Base-by-base conservation (phyloP, 2,329 filamentous ascomycete genomes). In the Penicillium sp. region DNA sequence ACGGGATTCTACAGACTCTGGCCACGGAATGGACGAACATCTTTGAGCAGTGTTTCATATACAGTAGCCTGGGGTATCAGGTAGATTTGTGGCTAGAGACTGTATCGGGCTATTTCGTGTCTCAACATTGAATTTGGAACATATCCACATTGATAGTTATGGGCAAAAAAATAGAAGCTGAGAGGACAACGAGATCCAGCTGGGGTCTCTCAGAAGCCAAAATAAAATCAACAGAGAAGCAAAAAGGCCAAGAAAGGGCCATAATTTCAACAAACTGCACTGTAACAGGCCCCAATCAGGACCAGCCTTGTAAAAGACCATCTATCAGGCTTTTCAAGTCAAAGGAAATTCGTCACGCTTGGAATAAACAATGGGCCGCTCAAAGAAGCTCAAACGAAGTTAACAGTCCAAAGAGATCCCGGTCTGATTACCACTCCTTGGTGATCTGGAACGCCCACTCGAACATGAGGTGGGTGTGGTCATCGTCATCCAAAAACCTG, bases 381-480 rank as follows among this genome's bases (percentile, higher is more conserved):
- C 48, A 66, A 57, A 58, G 39, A 59, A 63, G 65, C 55, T 66
- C 52, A 63, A 45, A 66, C 57, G 54, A 55, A 57, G 53, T 53
- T 19, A 26, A 19, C 14, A 27, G 53, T 53, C 53, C 39, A 55
- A 45, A 35, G 49, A 48, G 13, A 49, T 50, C 27, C 35, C 55
- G 43, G 52, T 39, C 44, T 45, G 54, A 57, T 61, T 73, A 75
- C 95, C 95, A 98, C 74, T 96, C 91, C 85, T 98, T 99, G 79
- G 89, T 84, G 75, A 99, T 96, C 72, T 97, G 90, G 71, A 99
- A 98, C 60, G 88, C 87, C 95, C 95, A 99, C 70, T 96, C 90
- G 76, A 99, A 99, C 73, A 89, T 83, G 62, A 99, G 82, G 77
- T 99, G 93, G 63, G 84, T 88, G 77, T 91, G 87, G 75, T 95